Percentiles rank a stretch among this genome's conserved stretches.
Conservation (phyloP, 2,329 filamentous ascomycete species). For the Ramularia endophylla region DNA sequence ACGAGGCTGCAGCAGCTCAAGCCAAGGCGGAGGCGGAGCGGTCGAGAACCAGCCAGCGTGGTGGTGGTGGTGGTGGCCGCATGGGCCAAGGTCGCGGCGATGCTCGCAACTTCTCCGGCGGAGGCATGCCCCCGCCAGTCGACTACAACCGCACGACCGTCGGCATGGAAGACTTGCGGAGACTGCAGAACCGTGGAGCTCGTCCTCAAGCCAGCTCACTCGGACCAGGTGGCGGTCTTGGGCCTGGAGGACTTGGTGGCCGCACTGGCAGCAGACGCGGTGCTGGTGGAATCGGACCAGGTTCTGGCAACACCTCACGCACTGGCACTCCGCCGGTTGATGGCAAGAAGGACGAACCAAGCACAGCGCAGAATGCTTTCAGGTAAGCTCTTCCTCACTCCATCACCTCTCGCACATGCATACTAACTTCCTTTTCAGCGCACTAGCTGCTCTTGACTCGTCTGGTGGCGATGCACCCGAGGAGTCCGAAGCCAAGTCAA, state of each 20-base stretch:
- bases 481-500: constrained; percentile 47
- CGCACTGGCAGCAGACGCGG: constrained; percentile 74
- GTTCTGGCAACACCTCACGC: constrained; percentile 78
- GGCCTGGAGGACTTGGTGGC: constrained; percentile 54
- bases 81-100: constrained; percentile 76
- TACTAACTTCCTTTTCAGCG: constrained; percentile 36
- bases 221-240: constrained; percentile 70
- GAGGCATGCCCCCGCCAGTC: constrained; percentile 56
- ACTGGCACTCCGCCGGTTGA: constrained; percentile 76
- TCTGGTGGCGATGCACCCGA: constrained; percentile 54
- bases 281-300: constrained; percentile 25
- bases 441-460: constrained; percentile 51
- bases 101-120: constrained; percentile 70
- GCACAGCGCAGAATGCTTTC: constrained; percentile 77
- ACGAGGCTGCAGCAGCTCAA: constrained; percentile 69
- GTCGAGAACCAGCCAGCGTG: constrained; percentile 55
- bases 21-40: constrained; percentile 64
- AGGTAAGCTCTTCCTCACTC: constrained; percentile 59
- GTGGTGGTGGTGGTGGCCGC: constrained; percentile 61
- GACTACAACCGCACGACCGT: constrained; percentile 73
- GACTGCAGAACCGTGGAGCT: constrained; percentile 63
- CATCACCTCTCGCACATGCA: constrained; percentile 16
- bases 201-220: constrained; percentile 55
- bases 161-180: constrained; percentile 83
- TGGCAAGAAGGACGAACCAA: constrained; percentile 58